These are phyloP conservation scores for Gonapodya prolifera DNA, from an alignment of 192 early-diverging fungal species.

Conservation along the genomic window DNA sequence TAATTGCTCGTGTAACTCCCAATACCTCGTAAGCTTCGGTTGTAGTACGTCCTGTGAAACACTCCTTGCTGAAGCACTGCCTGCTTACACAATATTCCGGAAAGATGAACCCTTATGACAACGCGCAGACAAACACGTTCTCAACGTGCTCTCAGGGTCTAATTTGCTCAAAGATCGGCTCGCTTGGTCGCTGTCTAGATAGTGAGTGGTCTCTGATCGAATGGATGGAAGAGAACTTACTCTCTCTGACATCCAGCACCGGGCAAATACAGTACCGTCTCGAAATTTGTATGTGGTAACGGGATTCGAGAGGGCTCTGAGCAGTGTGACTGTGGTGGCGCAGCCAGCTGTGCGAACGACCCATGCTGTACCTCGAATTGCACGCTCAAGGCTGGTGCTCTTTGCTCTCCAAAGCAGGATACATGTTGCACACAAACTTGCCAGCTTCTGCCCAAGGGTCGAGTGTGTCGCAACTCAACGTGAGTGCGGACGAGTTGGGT, in stretches of 20 bases:
- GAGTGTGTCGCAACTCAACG: not conserved
- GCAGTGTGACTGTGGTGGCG: slow-evolving; percentile 6
- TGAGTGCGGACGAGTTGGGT: not conserved
- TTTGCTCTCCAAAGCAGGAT: not conserved
- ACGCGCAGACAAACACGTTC: not conserved
- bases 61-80: not conserved
- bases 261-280: not conserved
- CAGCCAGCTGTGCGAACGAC: not conserved
- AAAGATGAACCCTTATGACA: not conserved
- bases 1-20: not conserved
- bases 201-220: not conserved
- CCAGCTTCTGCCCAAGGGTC: not conserved
- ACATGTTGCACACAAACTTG: not conserved
- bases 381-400: not conserved
- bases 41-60: not conserved
- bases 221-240: not conserved
- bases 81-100: not conserved
- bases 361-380: slow-evolving; percentile 2
- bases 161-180: not conserved
- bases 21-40: not conserved
- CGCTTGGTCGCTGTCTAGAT: not conserved
- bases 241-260: not conserved
- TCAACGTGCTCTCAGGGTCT: not conserved
- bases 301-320: not conserved
- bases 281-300: slow-evolving; percentile 1